Percentiles rank a stretch among this genome's conserved stretches.
Conservation (phyloP, 164 flowering plant species). For the Kalanchoe fedtschenkoi region DNA sequence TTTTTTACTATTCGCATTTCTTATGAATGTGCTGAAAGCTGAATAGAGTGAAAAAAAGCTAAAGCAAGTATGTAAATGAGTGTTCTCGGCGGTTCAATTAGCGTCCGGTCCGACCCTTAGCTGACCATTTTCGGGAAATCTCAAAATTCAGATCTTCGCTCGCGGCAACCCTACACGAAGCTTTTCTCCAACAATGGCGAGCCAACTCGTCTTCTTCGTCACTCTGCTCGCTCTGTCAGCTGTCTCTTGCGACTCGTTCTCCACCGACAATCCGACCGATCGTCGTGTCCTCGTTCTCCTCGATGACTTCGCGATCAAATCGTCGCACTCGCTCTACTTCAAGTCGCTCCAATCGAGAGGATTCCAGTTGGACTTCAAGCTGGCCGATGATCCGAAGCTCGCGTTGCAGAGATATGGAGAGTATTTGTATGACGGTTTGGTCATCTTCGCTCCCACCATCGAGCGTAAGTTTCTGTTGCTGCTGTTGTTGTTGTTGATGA, state of each 20-base stretch:
- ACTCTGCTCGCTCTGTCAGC: neutral
- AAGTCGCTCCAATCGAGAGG: slow-evolving; percentile 63
- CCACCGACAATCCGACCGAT: slow-evolving; percentile 52
- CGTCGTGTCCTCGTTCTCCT: slow-evolving; percentile 62
- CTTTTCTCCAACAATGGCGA: neutral
- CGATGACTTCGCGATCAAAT: slow-evolving; percentile 65
- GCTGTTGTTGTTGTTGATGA: neutral
- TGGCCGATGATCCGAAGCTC: slow-evolving; percentile 74
- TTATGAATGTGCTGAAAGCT: no score
- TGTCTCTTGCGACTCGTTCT: slow-evolving; percentile 26
- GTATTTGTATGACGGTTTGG: slow-evolving; percentile 69
- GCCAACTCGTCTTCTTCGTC: neutral
- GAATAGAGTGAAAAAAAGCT: no score
- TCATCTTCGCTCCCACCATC: slow-evolving; percentile 59
- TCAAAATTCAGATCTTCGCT: neutral
- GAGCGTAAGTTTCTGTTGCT: slow-evolving; percentile 34
- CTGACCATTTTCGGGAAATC: neutral
- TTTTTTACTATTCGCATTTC: no score
- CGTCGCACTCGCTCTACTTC: slow-evolving; percentile 88
- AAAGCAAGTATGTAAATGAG: no score
- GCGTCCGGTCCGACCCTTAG: no score
- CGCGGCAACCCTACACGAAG: neutral
- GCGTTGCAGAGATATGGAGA: slow-evolving; percentile 74
- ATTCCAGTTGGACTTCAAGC: slow-evolving; percentile 76
- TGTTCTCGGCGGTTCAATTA: neutral